Percentiles rank a stretch among this genome's conserved stretches.
phyloP scores from a whole-genome alignment of 148 eudicot genomes.

The Fagopyrum esculentum region DNA sequence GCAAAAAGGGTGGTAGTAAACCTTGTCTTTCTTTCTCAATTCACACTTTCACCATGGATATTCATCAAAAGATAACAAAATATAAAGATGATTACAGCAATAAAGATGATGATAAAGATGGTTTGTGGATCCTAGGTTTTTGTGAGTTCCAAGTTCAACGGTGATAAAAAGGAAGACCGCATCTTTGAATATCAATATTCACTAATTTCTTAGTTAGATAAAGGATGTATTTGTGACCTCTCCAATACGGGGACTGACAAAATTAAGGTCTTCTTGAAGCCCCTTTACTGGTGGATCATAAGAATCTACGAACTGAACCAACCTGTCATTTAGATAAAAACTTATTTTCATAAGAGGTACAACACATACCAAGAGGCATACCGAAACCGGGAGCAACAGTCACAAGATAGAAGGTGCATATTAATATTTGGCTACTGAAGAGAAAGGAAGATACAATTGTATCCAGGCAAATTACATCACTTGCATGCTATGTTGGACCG shows the following conservation, averaged over 20 bases:
- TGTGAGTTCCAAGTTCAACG: neutral
- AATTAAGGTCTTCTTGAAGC: conserved; percentile 90
- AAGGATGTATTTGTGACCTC: conserved; percentile 49
- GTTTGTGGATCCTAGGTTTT: neutral
- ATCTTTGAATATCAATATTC: neutral
- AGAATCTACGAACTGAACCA: conserved; percentile 87
- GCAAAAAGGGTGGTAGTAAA: neutral
- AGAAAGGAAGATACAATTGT: neutral
- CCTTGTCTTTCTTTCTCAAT: neutral
- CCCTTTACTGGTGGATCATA: conserved; percentile 96
- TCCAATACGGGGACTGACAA: conserved; percentile 99
- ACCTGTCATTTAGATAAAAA: conserved; percentile 36
- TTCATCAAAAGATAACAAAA: neutral
- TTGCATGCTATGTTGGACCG: neutral
- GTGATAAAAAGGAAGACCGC: neutral
- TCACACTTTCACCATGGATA: neutral
- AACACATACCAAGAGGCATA: neutral
- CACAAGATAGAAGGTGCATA: neutral
- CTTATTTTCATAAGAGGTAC: neutral
- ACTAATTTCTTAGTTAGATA: neutral
- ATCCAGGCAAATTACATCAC: neutral
- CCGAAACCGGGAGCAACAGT: neutral
- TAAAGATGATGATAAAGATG: neutral
- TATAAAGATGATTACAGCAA: neutral
- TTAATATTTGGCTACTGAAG: neutral